Evolutionary conservation across 345 rosid genomes (phyloP).

Genomic region (Microcos paniculata): DNA sequence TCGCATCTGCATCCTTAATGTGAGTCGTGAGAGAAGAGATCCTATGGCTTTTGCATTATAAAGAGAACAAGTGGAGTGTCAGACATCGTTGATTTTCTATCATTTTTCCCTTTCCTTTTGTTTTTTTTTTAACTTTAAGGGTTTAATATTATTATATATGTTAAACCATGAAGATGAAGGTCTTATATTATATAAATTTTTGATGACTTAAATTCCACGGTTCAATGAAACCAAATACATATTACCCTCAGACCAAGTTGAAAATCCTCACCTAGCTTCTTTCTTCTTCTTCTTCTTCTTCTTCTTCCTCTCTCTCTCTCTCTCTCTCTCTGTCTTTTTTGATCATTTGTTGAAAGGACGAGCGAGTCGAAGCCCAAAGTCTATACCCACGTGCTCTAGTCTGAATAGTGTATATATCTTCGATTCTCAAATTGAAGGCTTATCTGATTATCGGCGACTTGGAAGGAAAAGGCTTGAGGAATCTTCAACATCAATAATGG

Average conservation of each 20-base stretch:
- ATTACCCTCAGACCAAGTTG: constrained; percentile 7
- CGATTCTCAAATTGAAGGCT: constrained; percentile 8
- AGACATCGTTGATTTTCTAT: constrained; percentile 11
- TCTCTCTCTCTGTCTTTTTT: background rate
- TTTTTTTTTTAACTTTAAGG: background rate
- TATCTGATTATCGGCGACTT: constrained; percentile 10
- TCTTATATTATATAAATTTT: background rate
- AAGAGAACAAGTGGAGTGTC: constrained; percentile 17
- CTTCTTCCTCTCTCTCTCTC: background rate
- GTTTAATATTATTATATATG: too few relatives aligned
- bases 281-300: background rate
- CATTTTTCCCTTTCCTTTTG: too few relatives aligned
- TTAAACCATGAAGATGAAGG: background rate
- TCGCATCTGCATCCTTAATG: constrained; percentile 36
- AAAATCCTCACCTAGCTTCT: constrained; percentile 9
- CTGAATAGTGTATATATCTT: background rate
- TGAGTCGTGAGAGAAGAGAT: background rate
- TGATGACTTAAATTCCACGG: constrained; percentile 33
- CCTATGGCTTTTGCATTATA: constrained; percentile 10
- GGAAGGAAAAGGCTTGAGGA: constrained; percentile 5
- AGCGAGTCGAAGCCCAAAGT: constrained; percentile 2
- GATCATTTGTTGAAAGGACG: background rate
- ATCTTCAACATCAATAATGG: constrained; percentile 23
- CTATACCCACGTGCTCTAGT: constrained; percentile 1
- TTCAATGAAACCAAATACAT: constrained; percentile 19